Evolutionary conservation across 139 green algal genomes (phyloP).

Genomic region (Coccomyxa sp.): DNA sequence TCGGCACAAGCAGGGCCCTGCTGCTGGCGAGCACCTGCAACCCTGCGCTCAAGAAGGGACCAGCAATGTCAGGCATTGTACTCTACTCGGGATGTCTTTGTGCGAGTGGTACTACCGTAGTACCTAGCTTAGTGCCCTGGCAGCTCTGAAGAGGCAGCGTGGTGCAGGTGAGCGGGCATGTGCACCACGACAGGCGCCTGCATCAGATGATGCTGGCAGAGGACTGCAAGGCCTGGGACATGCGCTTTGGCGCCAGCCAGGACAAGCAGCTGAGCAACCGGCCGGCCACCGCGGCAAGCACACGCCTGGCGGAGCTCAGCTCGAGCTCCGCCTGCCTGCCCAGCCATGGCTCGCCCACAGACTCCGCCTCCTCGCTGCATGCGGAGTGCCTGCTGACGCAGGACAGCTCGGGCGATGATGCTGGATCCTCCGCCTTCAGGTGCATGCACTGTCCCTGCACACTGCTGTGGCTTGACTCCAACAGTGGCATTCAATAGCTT

Average conservation of each 20-base stretch:
- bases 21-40: too few species aligned
- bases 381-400: background rate
- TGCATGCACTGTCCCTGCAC: too few species aligned
- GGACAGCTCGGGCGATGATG: background rate
- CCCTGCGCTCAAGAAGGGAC: too few species aligned
- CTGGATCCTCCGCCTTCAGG: too few species aligned
- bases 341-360: background rate
- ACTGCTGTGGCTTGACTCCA: too few species aligned
- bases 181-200: slow-evolving; percentile 87
- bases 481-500: too few species aligned
- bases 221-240: slow-evolving; percentile 33
- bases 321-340: background rate
- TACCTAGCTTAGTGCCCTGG: background rate
- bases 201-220: slow-evolving; percentile 87
- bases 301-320: slow-evolving; percentile 12
- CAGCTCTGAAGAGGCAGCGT: background rate
- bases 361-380: slow-evolving; percentile 7
- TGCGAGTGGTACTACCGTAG: background rate
- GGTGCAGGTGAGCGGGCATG: slow-evolving; percentile 57
- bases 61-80: too few species aligned
- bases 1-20: background rate
- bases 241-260: background rate
- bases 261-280: too few species aligned
- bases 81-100: too few species aligned
- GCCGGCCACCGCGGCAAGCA: slow-evolving; percentile 4